Evolutionary conservation across 2,329 filamentous ascomycete species (phyloP).

Genomic region (Penicillium sp.): DNA sequence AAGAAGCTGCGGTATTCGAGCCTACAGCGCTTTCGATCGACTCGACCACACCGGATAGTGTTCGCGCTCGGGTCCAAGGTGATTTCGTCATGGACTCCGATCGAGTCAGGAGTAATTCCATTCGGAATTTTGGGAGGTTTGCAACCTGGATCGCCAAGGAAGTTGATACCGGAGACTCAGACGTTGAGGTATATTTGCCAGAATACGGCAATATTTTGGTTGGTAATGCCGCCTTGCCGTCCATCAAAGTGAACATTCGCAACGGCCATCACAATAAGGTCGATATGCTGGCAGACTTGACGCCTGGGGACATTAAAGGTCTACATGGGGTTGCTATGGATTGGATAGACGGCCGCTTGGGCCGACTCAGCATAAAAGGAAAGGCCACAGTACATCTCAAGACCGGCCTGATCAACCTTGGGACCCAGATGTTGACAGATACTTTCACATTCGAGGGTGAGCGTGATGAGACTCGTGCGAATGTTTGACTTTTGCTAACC

Average conservation of each 20-base stretch:
- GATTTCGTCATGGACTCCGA: slow-evolving; percentile 74
- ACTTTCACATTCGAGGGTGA: slow-evolving; percentile 77
- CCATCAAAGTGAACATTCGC: slow-evolving; percentile 67
- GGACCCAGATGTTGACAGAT: slow-evolving; percentile 68
- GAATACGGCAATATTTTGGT: slow-evolving; percentile 73
- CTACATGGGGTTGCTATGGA: slow-evolving; percentile 78
- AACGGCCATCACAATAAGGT: slow-evolving; percentile 72
- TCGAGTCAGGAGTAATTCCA: slow-evolving; percentile 63
- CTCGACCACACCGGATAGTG: slow-evolving; percentile 71
- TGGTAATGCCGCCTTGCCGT: slow-evolving; percentile 70
- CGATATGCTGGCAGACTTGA: slow-evolving; percentile 71
- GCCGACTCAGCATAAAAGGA: slow-evolving; percentile 64
- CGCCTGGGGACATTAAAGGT: slow-evolving; percentile 68
- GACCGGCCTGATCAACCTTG: slow-evolving; percentile 72
- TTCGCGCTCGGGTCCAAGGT: slow-evolving; percentile 73
- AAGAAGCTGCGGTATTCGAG: slow-evolving; percentile 73
- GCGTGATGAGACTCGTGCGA: too few species aligned
- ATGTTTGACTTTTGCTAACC: slow-evolving; percentile 40
- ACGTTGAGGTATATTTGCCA: slow-evolving; percentile 71
- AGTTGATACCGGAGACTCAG: slow-evolving; percentile 66
- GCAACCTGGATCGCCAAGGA: slow-evolving; percentile 74
- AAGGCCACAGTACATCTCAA: slow-evolving; percentile 67
- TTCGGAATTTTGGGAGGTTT: slow-evolving; percentile 68
- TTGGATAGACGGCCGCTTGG: slow-evolving; percentile 75
- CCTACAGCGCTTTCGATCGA: slow-evolving; percentile 80